Evolutionary conservation across 1,139 yeast species (phyloP).

Genomic region (Maudiozyma humilis): DNA sequence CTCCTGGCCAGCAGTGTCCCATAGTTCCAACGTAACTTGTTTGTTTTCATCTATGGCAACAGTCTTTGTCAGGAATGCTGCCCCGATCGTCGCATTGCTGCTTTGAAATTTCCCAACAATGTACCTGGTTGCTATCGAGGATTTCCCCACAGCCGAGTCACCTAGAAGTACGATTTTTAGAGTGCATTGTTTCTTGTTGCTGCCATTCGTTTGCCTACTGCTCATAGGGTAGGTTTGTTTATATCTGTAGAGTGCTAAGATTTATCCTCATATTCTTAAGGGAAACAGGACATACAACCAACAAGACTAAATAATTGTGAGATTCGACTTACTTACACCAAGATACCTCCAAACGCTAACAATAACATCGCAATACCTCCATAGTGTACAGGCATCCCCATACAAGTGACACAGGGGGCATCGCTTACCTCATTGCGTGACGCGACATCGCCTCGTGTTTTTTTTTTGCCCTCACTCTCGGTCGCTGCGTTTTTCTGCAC

Average conservation of each 20-base stretch:
- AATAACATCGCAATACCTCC: too few species aligned
- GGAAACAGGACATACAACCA: too few species aligned
- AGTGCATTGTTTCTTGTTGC: slow-evolving; percentile 4
- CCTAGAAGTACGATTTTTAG: slow-evolving; percentile 80
- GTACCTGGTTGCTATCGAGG: slow-evolving; percentile 81
- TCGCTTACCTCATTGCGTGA: not conserved
- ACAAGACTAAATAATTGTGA: too few species aligned
- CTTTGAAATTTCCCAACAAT: slow-evolving; percentile 90
- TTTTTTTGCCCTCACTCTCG: too few species aligned
- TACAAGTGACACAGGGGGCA: not conserved
- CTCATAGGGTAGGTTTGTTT: not conserved
- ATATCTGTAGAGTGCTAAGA: too few species aligned
- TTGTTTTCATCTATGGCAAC: slow-evolving; percentile 45
- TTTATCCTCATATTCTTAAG: too few species aligned
- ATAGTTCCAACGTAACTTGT: slow-evolving; percentile 68
- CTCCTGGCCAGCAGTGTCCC: slow-evolving; percentile 90
- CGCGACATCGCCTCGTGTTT: not conserved
- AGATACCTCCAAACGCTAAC: too few species aligned
- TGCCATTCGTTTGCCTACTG: not conserved
- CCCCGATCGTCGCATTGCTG: slow-evolving; percentile 91
- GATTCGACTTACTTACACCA: too few species aligned
- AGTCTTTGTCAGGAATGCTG: slow-evolving; percentile 89
- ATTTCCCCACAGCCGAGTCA: slow-evolving; percentile 94
- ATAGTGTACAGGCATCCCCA: too few species aligned
- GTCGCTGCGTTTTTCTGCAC: not conserved